Percentiles rank a stretch among this genome's conserved stretches.
Conservation (phyloP, 495 filamentous ascomycete species). For the Monascus purpureus region DNA sequence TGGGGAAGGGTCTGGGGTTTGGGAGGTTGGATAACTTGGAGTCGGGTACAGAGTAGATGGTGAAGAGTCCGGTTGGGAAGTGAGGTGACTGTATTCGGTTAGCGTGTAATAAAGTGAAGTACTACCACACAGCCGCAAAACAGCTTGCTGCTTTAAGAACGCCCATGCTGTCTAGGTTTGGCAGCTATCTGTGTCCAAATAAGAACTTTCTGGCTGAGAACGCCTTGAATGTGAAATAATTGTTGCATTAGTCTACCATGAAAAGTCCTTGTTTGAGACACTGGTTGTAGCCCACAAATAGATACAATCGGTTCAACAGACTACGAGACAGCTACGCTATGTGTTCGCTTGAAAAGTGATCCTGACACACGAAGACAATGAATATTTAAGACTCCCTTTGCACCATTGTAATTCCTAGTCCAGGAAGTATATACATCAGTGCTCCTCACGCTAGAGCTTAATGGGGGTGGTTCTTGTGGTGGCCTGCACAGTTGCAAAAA, state of each 20-base stretch:
- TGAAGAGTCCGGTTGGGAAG: slow-evolving; percentile 25
- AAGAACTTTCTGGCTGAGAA: too few relatives aligned
- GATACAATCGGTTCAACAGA: too few relatives aligned
- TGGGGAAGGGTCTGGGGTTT: slow-evolving; percentile 9
- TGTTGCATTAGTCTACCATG: too few relatives aligned
- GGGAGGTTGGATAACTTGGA: slow-evolving; percentile 17
- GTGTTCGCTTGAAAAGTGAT: background rate
- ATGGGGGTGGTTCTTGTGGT: slow-evolving; percentile 99
- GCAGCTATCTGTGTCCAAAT: too few relatives aligned
- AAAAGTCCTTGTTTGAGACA: too few relatives aligned
- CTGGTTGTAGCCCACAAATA: too few relatives aligned
- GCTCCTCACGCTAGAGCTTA: slow-evolving; percentile 35
- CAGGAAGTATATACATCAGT: slow-evolving; percentile 29
- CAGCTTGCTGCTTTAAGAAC: too few relatives aligned
- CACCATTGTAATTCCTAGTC: slow-evolving; percentile 17
- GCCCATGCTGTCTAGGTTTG: too few relatives aligned
- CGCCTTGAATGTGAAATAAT: too few relatives aligned
- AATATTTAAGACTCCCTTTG: slow-evolving; percentile 10
- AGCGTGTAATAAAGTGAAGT: slow-evolving; percentile 14
- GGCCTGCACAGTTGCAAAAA: slow-evolving; percentile 39
- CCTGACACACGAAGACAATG: background rate
- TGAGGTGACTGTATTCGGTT: slow-evolving; percentile 32
- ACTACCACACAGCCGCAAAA: too few relatives aligned
- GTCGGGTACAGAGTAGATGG: slow-evolving; percentile 12
- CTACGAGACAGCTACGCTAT: too few relatives aligned